Base-by-base conservation (phyloP, 768 basidiomycete genomes). In the Botryobasidium botryosum region DNA sequence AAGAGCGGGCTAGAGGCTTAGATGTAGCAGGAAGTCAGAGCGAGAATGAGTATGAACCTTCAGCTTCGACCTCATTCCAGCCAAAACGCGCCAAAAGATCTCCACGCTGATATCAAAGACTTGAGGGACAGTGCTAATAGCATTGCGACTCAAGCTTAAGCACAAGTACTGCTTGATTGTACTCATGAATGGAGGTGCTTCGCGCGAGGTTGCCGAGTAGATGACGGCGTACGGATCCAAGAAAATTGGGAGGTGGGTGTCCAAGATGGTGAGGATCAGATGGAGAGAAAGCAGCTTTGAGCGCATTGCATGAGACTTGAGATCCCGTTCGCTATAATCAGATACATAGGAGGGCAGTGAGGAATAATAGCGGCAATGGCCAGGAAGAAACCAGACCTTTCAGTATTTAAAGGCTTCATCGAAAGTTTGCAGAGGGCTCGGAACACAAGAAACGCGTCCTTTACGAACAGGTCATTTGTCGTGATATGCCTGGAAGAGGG, bases 91-190 rank as follows among this genome's bases (percentile, higher is more conserved):
- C 88, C 92, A 96, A 63, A 97, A 97, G 48, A 97, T 94, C 64
- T 97, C 94, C 40, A 96, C 91, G 55, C 87, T 88, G 42, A 90
- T 77, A 58, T 99, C 94, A 60, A 99, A 99, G 12, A 99, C 91
- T 60, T 92, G 91, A 2, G 82, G 80, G 5, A 97, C 88, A 2
- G 90, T 77, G 59, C 85, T 88, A 49, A 96, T 84, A 38, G 91
- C 91, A 57, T 97, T 99, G 44, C 94, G 73, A 53, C 87, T 94
- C 53, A 99, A 62, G 51, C 79, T 80, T 46, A 94, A 63, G 58
- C 91, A 96, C 35, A 99, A 72, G 63, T 97, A 96, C 58, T 96
- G 92, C 57, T 88, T 96, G 51, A 90, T 74, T 13, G 88, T 91
- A 58, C 96, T 87, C 43, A 86, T 69, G 60, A 99, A 94, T 2